Conservation (phyloP, 768 basidiomycete genomes). For the Daedaleopsis sinensis region DNA sequence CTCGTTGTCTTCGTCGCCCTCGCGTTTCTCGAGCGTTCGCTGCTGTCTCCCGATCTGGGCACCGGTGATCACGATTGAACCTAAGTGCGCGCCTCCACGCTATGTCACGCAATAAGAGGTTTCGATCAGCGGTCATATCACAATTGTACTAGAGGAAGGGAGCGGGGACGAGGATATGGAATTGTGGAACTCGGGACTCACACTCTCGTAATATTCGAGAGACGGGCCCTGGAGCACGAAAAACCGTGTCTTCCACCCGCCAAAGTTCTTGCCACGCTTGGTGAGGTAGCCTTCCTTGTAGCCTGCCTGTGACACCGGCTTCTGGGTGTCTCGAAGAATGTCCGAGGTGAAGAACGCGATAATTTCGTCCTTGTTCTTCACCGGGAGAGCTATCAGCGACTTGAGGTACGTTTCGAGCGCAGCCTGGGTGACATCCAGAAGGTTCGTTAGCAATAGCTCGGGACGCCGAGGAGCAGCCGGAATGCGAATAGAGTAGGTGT, state of each 20-base stretch:
- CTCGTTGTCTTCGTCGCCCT: constrained; percentile 84
- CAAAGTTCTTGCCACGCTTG: constrained; percentile 96
- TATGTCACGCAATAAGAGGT: constrained; percentile 33
- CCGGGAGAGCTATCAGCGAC: constrained; percentile 75
- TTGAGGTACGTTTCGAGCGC: constrained; percentile 87
- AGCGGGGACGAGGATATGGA: constrained; percentile 1
- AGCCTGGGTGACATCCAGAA: constrained; percentile 42
- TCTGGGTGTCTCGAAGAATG: constrained; percentile 73
- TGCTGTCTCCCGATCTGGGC: constrained; percentile 98
- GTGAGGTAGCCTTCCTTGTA: constrained; percentile 96
- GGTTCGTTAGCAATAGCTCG: constrained; percentile 14
- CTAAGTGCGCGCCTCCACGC: constrained; percentile 91
- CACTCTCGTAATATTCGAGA: constrained; percentile 94
- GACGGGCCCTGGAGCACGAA: constrained; percentile 92
- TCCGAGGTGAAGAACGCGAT: constrained; percentile 93
- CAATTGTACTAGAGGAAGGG: background rate
- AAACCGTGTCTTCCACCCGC: constrained; percentile 96
- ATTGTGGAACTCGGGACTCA: constrained; percentile 47
- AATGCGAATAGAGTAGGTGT: background rate
- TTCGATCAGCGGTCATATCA: constrained; percentile 9
- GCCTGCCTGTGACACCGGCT: constrained; percentile 77
- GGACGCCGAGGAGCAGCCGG: constrained; percentile 4
- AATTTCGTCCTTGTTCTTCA: constrained; percentile 88
- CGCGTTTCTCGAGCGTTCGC: constrained; percentile 52
- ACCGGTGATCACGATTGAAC: constrained; percentile 87